Evolutionary conservation across 805 yeast genomes (phyloP), one percentile per base, ranked within the genome.

Genomic region (Candida quercuum): DNA sequence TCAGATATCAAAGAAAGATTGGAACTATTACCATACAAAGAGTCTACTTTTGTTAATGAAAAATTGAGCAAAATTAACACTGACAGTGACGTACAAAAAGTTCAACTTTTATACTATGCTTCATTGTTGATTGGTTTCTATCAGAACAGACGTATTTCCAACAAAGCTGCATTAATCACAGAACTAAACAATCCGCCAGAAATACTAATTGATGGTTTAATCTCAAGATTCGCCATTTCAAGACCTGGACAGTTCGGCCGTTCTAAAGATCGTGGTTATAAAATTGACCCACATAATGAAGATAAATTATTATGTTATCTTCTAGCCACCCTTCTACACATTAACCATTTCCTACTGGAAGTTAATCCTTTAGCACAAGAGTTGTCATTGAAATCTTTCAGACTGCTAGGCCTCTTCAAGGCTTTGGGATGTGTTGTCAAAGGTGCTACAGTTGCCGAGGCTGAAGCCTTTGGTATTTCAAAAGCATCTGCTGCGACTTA

Each of bases 251-350:
- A 69, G 36, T 72, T 77, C 45, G 94, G 93, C 40, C 79, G 76
- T 59, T 65, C 84, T n/a, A 82, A 81, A 56, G 87, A 81, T 45
- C 74, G 81, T 49, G 72, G 81, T n/a, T 91, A 75, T 57, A 68
- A 74, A 44, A 75, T 93, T 43, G 97, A 93, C 55, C 96, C 98
- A 28, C 81, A 76, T 51, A 76, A 78, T 54, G 96, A 87, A 60
- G 96, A 87, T 63, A 87, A 83, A 62, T 67, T 93, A 34, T 66
- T 93, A 47, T 84, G 96, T 61, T 82, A 77, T 61, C 67, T 88
- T 33, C 65, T 93, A 43, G 84, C 82, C 6, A 62, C 83, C 28
- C 69, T 84, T 28, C 65, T 93, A 55, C 91, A 82, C 58, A 69
- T 89, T 39, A 86, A 86, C 57, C 78, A 75, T 42, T 91, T 77